A percentile compares a stretch with the other conserved stretches of the same genome.
phyloP scores from a whole-genome alignment of 78 protist genomes.

The Dictyostelium citrinum region DNA sequence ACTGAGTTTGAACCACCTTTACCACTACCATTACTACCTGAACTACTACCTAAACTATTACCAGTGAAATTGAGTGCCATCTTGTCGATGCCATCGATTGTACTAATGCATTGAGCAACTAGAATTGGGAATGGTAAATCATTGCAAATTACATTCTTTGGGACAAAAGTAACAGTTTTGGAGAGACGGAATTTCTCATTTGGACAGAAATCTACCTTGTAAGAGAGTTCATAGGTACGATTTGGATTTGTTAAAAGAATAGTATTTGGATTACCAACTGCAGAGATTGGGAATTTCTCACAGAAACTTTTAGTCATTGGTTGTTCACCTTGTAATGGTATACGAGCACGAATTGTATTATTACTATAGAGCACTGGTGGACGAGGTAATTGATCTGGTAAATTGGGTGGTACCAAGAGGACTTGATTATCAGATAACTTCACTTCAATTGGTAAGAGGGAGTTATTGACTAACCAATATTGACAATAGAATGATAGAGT shows the following conservation, averaged over 20 bases:
- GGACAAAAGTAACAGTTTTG: slow-evolving; percentile 47
- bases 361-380: slow-evolving; percentile 14
- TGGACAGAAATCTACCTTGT: slow-evolving; percentile 50
- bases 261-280: slow-evolving; percentile 42
- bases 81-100: neutral
- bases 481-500: slow-evolving; percentile 62
- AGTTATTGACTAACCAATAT: slow-evolving; percentile 69
- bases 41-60: neutral
- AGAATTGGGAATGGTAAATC: slow-evolving; percentile 4
- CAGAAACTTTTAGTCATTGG: neutral
- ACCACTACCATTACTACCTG: neutral
- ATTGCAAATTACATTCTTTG: slow-evolving; percentile 27
- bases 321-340: neutral
- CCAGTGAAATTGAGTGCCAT: neutral
- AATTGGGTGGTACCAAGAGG: neutral
- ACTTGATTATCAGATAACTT: neutral
- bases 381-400: neutral
- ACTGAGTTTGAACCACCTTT: neutral
- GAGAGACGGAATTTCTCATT: slow-evolving; percentile 7
- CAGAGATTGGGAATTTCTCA: slow-evolving; percentile 26
- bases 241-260: neutral
- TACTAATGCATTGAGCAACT: neutral
- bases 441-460: slow-evolving; percentile 36
- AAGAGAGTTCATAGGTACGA: slow-evolving; percentile 17
- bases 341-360: neutral